phyloP scores from a whole-genome alignment of 495 filamentous ascomycete species.

The Immersiella caudata region DNA sequence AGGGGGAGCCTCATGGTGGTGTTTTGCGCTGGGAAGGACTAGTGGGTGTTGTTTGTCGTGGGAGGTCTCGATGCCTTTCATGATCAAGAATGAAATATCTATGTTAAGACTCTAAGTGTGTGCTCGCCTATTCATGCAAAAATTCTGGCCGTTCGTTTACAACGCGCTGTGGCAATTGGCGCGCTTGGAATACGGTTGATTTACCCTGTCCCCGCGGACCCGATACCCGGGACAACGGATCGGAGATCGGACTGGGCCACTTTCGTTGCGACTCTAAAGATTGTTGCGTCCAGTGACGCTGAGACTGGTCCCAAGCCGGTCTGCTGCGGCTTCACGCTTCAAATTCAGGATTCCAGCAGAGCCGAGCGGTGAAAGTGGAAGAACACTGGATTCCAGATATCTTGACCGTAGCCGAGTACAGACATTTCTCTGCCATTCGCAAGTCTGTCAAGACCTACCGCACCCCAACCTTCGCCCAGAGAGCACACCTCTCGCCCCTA shows the following conservation, averaged over 20 bases:
- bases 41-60: background rate
- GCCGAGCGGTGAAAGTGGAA: too few species aligned
- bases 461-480: conserved; percentile 55
- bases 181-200: background rate
- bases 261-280: background rate
- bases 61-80: background rate
- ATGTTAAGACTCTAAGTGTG: background rate
- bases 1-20: conserved; percentile 12
- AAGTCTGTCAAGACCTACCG: too few species aligned
- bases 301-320: too few species aligned
- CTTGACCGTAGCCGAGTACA: too few species aligned
- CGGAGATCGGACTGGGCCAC: background rate
- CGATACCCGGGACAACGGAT: background rate
- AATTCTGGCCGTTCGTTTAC: background rate
- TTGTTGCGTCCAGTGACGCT: too few species aligned
- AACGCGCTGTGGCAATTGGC: background rate
- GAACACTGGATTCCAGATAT: too few species aligned
- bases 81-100: too few species aligned
- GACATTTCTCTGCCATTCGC: too few species aligned
- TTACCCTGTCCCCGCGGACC: background rate
- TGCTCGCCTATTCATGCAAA: background rate
- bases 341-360: too few species aligned
- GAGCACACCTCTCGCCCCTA: conserved; percentile 56
- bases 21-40: background rate
- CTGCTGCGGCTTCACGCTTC: too few species aligned